Base-by-base conservation (phyloP, 495 filamentous ascomycete species). In the Aspergillus bridgeri region DNA sequence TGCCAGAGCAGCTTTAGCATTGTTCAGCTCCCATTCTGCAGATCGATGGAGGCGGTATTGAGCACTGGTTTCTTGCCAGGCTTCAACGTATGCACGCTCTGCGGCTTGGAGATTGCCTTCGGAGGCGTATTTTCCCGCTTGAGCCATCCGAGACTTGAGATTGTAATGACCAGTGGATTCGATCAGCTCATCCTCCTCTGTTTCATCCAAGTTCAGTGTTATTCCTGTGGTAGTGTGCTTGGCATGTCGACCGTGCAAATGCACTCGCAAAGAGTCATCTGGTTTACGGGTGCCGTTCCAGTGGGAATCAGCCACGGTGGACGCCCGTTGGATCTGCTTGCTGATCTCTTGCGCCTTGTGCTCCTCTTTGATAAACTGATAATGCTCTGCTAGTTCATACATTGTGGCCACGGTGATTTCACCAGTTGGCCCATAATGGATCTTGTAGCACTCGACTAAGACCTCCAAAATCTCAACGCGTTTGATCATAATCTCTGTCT, bases 371-470 rank as follows among this genome's bases (percentile, higher is more conserved):
- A 69, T 70, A 38, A 63, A 25, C 29, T 62, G 60, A 48, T 72
- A 74, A 58, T 75, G 73, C 56, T 70, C 66, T n/a, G 65, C 57
- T 15, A 75, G 60, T 44, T 66, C 57, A 27, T 62, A 66, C 17
- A 69, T 42, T 3, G 67, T 69, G 5, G 53, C 60, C 13, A 68
- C 60, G 13, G 70, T 67, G 45, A 69, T 66, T 53, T 72, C 71
- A 21, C 69, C 69, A 7, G 48, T 67, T 3, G 57, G 56, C 3
- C 71, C 71, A 38, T 75, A 75, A 57, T 73, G 68, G 7, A 67
- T 51, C 59, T 69, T 68, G 60, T 73, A 75, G 62, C 65, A 65
- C 57, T 75, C 73, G 5, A 75, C 60, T 3, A 75, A 46, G 6
- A 74, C 50, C 19, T 65, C 48, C 19, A 73, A 59, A 15, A 70